These are phyloP conservation scores for Gracilaria gracilis DNA, from an alignment of 23 red algal species.

Conservation along the genomic window DNA sequence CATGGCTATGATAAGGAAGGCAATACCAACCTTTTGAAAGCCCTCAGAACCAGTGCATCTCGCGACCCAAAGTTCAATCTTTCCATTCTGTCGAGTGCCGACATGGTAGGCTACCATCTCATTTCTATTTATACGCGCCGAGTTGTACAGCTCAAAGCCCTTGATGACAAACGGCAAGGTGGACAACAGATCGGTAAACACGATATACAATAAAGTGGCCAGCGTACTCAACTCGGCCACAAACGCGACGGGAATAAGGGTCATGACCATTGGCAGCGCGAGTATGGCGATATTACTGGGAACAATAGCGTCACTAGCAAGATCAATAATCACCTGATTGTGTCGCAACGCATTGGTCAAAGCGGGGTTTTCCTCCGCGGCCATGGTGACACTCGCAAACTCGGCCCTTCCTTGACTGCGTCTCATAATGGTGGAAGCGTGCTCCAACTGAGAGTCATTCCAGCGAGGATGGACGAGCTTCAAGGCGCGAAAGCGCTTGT, in stretches of 20 bases:
- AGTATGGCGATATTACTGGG: constrained; percentile 45
- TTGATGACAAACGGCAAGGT: constrained; percentile 37
- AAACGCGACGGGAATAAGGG: constrained; percentile 47
- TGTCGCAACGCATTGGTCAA: neutral
- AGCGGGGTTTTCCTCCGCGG: neutral
- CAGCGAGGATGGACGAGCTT: constrained; percentile 2
- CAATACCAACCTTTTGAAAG: constrained; percentile 25
- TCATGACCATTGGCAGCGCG: constrained; percentile 45
- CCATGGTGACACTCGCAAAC: constrained; percentile 11
- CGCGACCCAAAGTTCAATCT: constrained; percentile 32
- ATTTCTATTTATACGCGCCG: neutral
- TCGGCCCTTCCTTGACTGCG: neutral
- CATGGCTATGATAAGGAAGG: constrained; percentile 22
- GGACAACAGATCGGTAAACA: constrained; percentile 38
- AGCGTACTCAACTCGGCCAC: constrained; percentile 32
- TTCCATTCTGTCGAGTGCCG: neutral
- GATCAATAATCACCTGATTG: constrained; percentile 40
- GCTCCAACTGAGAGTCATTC: constrained; percentile 7
- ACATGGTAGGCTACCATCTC: neutral
- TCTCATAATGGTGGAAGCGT: neutral
- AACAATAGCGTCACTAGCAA: constrained; percentile 7
- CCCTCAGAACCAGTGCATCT: constrained; percentile 13
- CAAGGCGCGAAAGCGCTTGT: neutral
- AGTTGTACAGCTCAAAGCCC: constrained; percentile 30
- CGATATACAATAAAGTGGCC: constrained; percentile 16